Evolutionary conservation across 352 stramenopile species (phyloP), one percentile per base, ranked within the genome.

Genomic region (Phytophthora nicotianae): DNA sequence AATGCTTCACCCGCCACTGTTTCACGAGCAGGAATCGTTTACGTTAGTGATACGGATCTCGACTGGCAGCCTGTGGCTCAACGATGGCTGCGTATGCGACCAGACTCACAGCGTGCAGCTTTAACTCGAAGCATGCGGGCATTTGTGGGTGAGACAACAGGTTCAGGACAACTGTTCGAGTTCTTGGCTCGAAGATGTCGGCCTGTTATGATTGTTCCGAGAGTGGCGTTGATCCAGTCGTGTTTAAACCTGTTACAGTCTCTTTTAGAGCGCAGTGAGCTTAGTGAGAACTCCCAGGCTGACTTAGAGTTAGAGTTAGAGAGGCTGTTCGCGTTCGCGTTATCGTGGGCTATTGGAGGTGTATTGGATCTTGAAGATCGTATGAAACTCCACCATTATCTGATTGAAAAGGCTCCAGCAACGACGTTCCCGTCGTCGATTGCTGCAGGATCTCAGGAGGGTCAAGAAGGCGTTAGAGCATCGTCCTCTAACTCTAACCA

Each of bases 1-100:
- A 96, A 97, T 37, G 93, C 93, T 6, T 97, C 89, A 13, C 93
- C 93, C 16, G 93, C 93, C 0, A 98, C 93, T 1, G 93, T 98
- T 7, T 97, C 86, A 19, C 74, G 91, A 5, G 90, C 91, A 21
- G 91, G 92, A 29, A 93, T 98, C 48, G 93, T 98, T 16, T 98
- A 97, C 70, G 89, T 98, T 20, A 88, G 82, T 59, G 81, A 89
- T 24, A 82, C 79, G 0, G 84, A 90, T 57, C 68, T 96, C 0
- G 83, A 90, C 35, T 94, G 83, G 85, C 73, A 87, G 17, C 83
- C 86, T 0, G 70, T 93, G 3, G 76, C 89, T 0, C 70, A 90
- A 27, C 67, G 77, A 4, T 95, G 82, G 82, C 68, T 92, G 14
- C 68, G 73, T 19, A 70, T 73, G 17, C 76, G 77, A 23, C 65